Evolutionary conservation across 306 rosid species (phyloP), one percentile per base, ranked within the genome.

Genomic region (Vigna hirtella): DNA sequence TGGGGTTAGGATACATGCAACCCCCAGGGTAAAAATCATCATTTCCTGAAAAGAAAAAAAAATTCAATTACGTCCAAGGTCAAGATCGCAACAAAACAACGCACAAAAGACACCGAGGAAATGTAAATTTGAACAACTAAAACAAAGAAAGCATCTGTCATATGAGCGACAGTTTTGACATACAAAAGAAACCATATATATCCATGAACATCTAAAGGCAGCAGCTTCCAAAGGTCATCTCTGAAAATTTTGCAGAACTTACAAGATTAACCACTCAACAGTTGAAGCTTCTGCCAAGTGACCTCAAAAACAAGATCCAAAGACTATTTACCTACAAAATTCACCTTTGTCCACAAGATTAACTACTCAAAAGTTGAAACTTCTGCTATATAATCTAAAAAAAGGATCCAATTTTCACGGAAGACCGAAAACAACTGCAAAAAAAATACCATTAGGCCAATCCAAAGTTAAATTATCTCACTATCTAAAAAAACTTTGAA

Each of bases 1-100:
- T 96, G 43, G 94, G 98, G 78, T 87, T 93, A 53, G 90, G 68
- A 75, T 89, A 96, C 20, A 91, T 82, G n/a, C 96, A 77, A 38
- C 96, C 96, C 80, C 93, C 90, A 65, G 85, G 78, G 86, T 48
- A 90, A 89, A 93, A 93, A 72, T 87, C 93, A 81, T 89, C 98
- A 82, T 69, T 78, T 48, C 97, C 98, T 96, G 96, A 73, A 30
- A 30, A 26, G 68, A 71, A 42, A 9, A 82, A 36, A 80, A 36
- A 78, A 84, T 76, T 30, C 5, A 30, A 30, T 71, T 78, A 9
- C 58, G 58, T 11, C 43, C 81, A 56, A 68, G 69, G 57, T 82
- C 79, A 87, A 43, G 10, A 20, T 20, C n/a, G 10, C 8, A 0
- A 20, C 24, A 17, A 50, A 14, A 16, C 18, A 22, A 24, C 0